Base-by-base conservation (phyloP, 495 filamentous ascomycete species). In the Aspergillus steynii region DNA sequence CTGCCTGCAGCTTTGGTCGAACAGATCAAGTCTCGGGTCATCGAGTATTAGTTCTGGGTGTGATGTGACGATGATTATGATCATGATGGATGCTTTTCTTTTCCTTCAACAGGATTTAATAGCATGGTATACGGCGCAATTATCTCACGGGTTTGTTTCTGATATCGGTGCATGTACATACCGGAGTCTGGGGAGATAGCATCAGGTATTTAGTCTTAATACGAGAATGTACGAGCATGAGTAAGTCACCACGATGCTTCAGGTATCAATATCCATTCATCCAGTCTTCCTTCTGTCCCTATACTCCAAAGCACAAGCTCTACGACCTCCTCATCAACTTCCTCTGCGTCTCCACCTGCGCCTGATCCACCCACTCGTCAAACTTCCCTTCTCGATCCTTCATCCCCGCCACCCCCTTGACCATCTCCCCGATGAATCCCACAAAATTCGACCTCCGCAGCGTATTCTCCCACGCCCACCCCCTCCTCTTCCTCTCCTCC, bases 391-490 rank as follows among this genome's bases (percentile, higher is more conserved):
- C 77, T 63, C 78, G 76, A 55, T 96, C 65, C 78, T 96, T 97
- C 63, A 69, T 62, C 63, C 74, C 78, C 47, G 90, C 88, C 31
- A 97, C 93, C 27, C 86, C 91, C 80, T 94, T 95, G 65, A 96
- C 74, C 55, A 96, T 80, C 82, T 98, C 95, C 49, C 90, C 91
- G 56, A 93, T 88, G 71, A 99, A 97, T 0, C 93, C 96, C 20
- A 99, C 88, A 76, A 99, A 98, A 71, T 99, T 99, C 74, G 95
- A 94, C 67, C 90, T 76, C 60, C 95, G 76, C 71, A 99, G 78
- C 29, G 93, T 91, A 77, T 99, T 98, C 85, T 99, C 95, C 86
- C 93, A 98, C 68, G 84, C 83, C 96, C 95, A 99, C 32, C 84
- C 90, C 55, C 78, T 82, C 57, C 95, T 77, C 86, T 96, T 96